phyloP scores from a whole-genome alignment of 2,329 filamentous ascomycete species.

The Fusarium secorum region DNA sequence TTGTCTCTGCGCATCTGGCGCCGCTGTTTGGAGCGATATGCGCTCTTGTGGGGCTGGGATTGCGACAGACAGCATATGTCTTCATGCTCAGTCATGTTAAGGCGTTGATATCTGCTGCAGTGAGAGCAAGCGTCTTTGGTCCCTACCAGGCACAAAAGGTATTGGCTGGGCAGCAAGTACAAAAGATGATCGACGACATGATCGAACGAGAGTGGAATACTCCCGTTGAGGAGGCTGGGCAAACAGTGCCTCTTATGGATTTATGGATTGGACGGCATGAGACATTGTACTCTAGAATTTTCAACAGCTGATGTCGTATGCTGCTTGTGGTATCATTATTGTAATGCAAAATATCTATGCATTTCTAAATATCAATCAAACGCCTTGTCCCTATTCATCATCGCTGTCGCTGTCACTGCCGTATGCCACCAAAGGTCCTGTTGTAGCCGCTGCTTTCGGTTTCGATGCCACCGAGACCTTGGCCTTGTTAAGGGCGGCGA shows the following conservation, averaged over 20 bases:
- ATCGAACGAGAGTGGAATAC: conserved; percentile 68
- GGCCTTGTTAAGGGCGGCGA: conserved; percentile 76
- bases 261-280: conserved; percentile 86
- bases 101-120: conserved; percentile 77
- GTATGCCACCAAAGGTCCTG: conserved; percentile 85
- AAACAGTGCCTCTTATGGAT: conserved; percentile 80
- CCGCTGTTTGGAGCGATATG: conserved; percentile 76
- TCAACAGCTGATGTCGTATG: conserved; percentile 70
- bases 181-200: conserved; percentile 63
- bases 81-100: conserved; percentile 81
- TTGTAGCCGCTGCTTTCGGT: conserved; percentile 59
- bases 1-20: conserved; percentile 70
- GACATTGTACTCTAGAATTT: conserved; percentile 83
- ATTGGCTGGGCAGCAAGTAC: conserved; percentile 68
- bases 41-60: conserved; percentile 64
- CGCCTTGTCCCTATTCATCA: conserved; percentile 54
- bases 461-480: conserved; percentile 63
- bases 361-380: conserved; percentile 33
- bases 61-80: conserved; percentile 73
- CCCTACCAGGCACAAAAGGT: conserved; percentile 82
- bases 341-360: conserved; percentile 40
- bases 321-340: conserved; percentile 45
- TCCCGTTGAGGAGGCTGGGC: conserved; percentile 71
- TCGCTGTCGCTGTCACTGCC: conserved; percentile 93
- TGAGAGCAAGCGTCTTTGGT: conserved; percentile 79